Percentiles rank a stretch among this genome's conserved stretches.
phyloP scores from a whole-genome alignment of 2,329 filamentous ascomycete species.

The Myotisia sp. region DNA sequence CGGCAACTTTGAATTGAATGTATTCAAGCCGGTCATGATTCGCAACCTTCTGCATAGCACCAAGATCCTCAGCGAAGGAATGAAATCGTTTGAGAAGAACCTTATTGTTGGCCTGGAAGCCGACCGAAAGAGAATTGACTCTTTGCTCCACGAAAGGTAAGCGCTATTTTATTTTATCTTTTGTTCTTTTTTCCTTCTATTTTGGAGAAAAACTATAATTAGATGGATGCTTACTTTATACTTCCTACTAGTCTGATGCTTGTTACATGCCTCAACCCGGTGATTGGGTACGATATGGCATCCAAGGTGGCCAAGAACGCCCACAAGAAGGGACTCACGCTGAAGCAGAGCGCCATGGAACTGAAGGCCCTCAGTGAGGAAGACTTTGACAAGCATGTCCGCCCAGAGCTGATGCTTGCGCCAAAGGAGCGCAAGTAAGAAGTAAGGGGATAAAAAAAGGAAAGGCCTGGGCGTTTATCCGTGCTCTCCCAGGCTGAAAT shows the following conservation, averaged over 20 bases:
- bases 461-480: background rate
- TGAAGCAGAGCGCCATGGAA: constrained; percentile 90
- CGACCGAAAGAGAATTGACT: constrained; percentile 81
- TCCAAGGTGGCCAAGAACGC: constrained; percentile 97
- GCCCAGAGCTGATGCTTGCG: constrained; percentile 87
- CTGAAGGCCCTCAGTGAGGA: constrained; percentile 74
- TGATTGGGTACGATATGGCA: constrained; percentile 95
- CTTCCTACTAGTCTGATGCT: constrained; percentile 63
- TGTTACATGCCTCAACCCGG: constrained; percentile 91
- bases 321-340: constrained; percentile 90
- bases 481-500: too few species aligned
- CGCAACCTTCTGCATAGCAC: constrained; percentile 87
- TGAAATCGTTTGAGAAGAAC: constrained; percentile 91
- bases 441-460: background rate
- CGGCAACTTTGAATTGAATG: constrained; percentile 97
- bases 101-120: constrained; percentile 75
- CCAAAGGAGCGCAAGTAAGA: constrained; percentile 53
- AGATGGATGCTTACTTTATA: constrained; percentile 10
- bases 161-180: constrained; percentile 17
- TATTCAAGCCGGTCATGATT: constrained; percentile 96
- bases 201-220: too few species aligned
- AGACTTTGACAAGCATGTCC: constrained; percentile 81
- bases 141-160: constrained; percentile 88
- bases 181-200: too few species aligned
- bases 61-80: constrained; percentile 75